Base-by-base conservation (phyloP, 495 filamentous ascomycete species). In the Penicillium malachiteum region DNA sequence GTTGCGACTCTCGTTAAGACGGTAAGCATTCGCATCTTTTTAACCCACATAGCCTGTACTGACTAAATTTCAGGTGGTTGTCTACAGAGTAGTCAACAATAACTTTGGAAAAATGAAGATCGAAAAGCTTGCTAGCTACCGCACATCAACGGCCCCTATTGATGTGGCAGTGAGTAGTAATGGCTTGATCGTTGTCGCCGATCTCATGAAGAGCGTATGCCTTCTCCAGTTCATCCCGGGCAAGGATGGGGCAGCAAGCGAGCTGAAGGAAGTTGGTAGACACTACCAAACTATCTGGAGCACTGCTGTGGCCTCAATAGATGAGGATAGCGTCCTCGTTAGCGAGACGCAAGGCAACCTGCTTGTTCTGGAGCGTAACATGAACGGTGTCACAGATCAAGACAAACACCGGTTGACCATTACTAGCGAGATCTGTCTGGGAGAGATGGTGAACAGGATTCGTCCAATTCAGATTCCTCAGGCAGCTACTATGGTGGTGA, bases 391-490 rank as follows among this genome's bases (percentile, higher is more conserved):
- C 1, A 90, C 86, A 5, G 78, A 77, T 2, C 87, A 93, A 18
- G 91, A 97, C 56, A 77, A 77, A 52, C 79, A 80, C 26, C 77
- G 84, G n/a, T 68, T 97, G 57, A 76, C 88, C 34, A 74, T 91
- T 0, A 91, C 83, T 3, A 84, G 85, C 40, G 92, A 97, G 72
- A 83, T 97, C 18, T 83, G 84, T 34, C 67, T 99, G 18, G 92
- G 94, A 1, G 93, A 97, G 67, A 88, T 91, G 85, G 91, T 97
- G 38, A 97, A 97, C 59, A 80, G 84, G 26, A 96, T 98, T 34
- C 72, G 84, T 18, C 74, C 77, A 7, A 77, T 86, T 17, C 70
- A 81, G 56, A 72, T 78, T 30, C 72, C 77, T n/a, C 84, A 92
- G 17, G 77, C 82, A 33, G 68, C 76, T 9, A 82, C 74, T 58